Base-by-base conservation (phyloP, 176 grass and related monocot genomes). In the Neostapfia colusana region DNA sequence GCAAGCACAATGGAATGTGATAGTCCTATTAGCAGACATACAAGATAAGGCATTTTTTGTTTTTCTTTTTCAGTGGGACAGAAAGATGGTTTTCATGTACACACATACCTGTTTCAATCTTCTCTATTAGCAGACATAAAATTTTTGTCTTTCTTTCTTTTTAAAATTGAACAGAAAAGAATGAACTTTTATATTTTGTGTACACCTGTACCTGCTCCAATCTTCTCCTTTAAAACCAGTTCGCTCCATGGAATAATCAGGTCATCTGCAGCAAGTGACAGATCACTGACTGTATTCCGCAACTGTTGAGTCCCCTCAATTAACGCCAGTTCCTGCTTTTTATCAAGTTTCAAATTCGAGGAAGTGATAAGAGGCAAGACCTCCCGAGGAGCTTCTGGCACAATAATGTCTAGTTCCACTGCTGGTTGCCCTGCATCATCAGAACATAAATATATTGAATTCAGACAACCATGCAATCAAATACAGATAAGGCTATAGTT, bases 161-260 rank as follows among this genome's bases (percentile, higher is more conserved):
- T 59, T 25, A 15, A n/a, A 31, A 24, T 34, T 4, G 41, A 31
- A 26, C 58, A 75, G 20, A 74, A 53, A 60, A 74, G 36, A 25
- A 34, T 45, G 3, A 75, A 79, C 10, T 69, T 69, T 27, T 8
- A 8, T 35, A 8, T 79, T 34, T n/a, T 45, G 28, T 79, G 34
- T 16, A 24, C 20, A 38, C 24, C 24, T 63, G 60, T 91, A 98
- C 95, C 95, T 90, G 89, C 95, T 73, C 95, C 95, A 83, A 98
- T 98, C 65, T 89, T 98, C 81, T 98, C 91, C 78, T 90, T 98
- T 65, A 98, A 74, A 80, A 92, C 42, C 78, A 98, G 70, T 37
- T 98, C 95, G 40, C n/a, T 84, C 95, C 95, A 98, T 85, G 89
- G 87, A 88, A 98, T 90, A 16, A 79, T 70, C 42, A 94, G 66